Conservation (phyloP, 2,329 filamentous ascomycete genomes). For the Fusarium poae region DNA sequence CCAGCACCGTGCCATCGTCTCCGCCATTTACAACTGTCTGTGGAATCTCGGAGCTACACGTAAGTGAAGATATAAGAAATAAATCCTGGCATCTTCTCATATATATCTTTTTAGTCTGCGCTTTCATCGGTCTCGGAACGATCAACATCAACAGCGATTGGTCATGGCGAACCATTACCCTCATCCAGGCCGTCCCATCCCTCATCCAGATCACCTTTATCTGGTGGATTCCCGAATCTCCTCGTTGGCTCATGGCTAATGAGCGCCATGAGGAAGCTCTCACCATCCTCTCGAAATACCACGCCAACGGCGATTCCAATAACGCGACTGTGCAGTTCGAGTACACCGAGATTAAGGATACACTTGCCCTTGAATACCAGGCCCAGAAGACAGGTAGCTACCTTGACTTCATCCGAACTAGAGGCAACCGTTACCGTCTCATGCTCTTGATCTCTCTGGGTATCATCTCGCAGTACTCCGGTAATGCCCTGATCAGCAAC, state of each 20-base stretch:
- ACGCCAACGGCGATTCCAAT: slow-evolving; percentile 70
- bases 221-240: slow-evolving; percentile 75
- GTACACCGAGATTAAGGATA: slow-evolving; percentile 74
- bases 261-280: slow-evolving; percentile 73
- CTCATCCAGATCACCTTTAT: slow-evolving; percentile 74
- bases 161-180: slow-evolving; percentile 75
- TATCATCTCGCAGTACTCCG: slow-evolving; percentile 76
- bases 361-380: slow-evolving; percentile 57
- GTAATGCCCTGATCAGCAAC: slow-evolving; percentile 75
- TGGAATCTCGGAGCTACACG: slow-evolving; percentile 70
- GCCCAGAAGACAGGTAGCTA: slow-evolving; percentile 66
- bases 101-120: slow-evolving; percentile 57
- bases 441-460: slow-evolving; percentile 72
- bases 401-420: slow-evolving; percentile 71
- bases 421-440: slow-evolving; percentile 74
- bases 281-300: slow-evolving; percentile 71
- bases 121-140: slow-evolving; percentile 74
- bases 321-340: slow-evolving; percentile 75
- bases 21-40: slow-evolving; percentile 75
- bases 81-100: neutral
- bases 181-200: slow-evolving; percentile 73
- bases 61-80: slow-evolving; percentile 43
- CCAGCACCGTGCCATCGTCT: slow-evolving; percentile 74
- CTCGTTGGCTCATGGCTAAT: slow-evolving; percentile 73
- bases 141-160: slow-evolving; percentile 69